Evolutionary conservation across 257 asterid species (phyloP), one percentile per base, ranked within the genome.

Genomic region (Petunia secreta): DNA sequence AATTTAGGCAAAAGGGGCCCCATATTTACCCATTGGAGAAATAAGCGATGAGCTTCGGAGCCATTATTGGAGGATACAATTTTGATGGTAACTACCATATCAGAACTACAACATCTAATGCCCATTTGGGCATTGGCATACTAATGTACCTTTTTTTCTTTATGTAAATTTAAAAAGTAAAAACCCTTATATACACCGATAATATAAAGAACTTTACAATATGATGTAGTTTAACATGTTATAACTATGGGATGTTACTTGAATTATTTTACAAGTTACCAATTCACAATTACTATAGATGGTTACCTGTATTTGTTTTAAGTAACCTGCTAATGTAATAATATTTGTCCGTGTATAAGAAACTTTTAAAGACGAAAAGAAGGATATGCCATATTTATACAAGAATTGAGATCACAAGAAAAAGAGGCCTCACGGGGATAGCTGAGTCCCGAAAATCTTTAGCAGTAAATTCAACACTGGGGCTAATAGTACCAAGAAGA

Each of bases 391-490:
- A 25, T 2, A 63, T 68, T 55, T 60, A 2, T 25, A 80, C 40
- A 54, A 75, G 25, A 66, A 75, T 5, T 5, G 59, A 50, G 69
- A 63, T 40, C 57, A n/a, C 16, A 46, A n/a, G 43, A 25, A 58
- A 41, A 80, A 34, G 52, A 62, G 57, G 75, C 52, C 96, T 87
- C 83, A 95, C 98, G 16, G 88, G 89, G 75, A 91, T 82, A 60
- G 95, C 96, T 64, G 87, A 87, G 83, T 94, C 98, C 62, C 97
- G 89, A n/a, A 96, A 96, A 80, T 89, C 90, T 85, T 90, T 94
- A 46, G 97, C 97, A 2, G 96, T 96, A 85, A 92, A 96, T 83
- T 91, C 98, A 16, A 85, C 87, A 82, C 77, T 84, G 46, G 98
- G 92, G 83, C 89, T 87, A 68, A 91, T 67, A 9, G 91, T 94